A percentile compares a stretch with the other conserved stretches of the same genome.
Evolutionary conservation across 2,329 filamentous ascomycete species (phyloP).

Genomic region (Endothia cerciana): DNA sequence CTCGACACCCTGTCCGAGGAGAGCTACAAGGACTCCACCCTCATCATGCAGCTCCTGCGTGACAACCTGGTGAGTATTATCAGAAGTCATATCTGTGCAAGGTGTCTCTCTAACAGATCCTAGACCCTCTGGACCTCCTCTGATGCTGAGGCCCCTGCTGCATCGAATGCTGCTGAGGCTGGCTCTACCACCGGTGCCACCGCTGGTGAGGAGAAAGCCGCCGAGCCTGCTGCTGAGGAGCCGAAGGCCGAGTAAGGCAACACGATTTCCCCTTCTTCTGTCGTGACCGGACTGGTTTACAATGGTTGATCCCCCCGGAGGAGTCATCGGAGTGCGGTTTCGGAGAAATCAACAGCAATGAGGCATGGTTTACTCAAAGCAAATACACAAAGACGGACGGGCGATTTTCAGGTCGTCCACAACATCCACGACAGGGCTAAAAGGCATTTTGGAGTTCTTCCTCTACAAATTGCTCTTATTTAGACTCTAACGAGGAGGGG

Average conservation of each 20-base stretch:
- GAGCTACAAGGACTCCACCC: constrained; percentile 98
- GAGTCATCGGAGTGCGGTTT: constrained; percentile 65
- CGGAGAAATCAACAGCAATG: constrained; percentile 53
- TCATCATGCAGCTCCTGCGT: constrained; percentile 98
- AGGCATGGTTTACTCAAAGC: constrained; percentile 57
- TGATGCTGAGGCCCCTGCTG: constrained; percentile 78
- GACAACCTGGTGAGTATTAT: constrained; percentile 85
- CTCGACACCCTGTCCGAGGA: constrained; percentile 96
- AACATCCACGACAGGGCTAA: constrained; percentile 47
- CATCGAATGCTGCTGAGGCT: constrained; percentile 45
- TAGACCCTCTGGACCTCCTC: constrained; percentile 99
- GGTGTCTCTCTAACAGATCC: constrained; percentile 36
- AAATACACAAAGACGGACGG: constrained; percentile 47
- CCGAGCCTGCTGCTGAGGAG: constrained; percentile 62
- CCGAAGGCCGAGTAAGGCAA: constrained; percentile 67
- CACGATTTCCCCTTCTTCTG: constrained; percentile 41
- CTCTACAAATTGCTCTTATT: constrained; percentile 50
- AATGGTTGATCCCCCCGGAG: constrained; percentile 50
- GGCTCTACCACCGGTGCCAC: constrained; percentile 54
- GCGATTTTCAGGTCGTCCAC: constrained; percentile 42
- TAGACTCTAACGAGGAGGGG: constrained; percentile 56
- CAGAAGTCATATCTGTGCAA: neutral
- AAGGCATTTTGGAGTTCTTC: constrained; percentile 51
- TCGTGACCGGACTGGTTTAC: constrained; percentile 47
- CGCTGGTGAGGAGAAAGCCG: constrained; percentile 58